Evolutionary conservation across 2,329 filamentous ascomycete genomes (phyloP), one percentile per base, ranked within the genome.

Genomic region (Cercospora sp.): DNA sequence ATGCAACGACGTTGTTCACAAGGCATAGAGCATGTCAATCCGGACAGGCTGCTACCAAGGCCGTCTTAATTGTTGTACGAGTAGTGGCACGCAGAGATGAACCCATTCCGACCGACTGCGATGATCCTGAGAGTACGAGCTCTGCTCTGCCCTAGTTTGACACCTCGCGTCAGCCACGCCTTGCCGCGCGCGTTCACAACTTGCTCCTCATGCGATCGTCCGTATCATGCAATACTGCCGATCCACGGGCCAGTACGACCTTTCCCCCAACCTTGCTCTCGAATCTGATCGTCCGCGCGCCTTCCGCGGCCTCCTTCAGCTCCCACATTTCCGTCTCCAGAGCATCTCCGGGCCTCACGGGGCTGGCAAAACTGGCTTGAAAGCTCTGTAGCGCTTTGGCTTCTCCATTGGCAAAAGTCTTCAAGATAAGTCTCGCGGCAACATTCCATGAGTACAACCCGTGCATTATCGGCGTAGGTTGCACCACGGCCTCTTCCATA

Each of bases 371-470:
- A 42, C 93, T 86, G 16, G 92, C 92, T 83, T 94, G 91, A 83
- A 94, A 96, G 80, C 94, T 91, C 81, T 88, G 91, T 73, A 96
- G 83, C 75, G 94, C 94, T 71, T 86, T 86, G 1, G 92, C 91
- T 76, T 95, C 86, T 78, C 90, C 90, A 60, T 85, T 89, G 58
- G 91, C 92, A 26, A 96, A 84, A 28, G 85, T 82, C 78, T 90
- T 85, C 63, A 96, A 82, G 65, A 96, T 82, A 28, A 86, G 87
- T 75, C 94, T 91, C 16, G 87, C 87, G 2, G 91, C 86, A 67
- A 87, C 87, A 45, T 97, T 97, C 90, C 91, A 96, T 74, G 88
- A 91, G 82, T 89, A 96, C 58, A 96, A 84, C 26, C 93, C 93
- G 81, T 97, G 93, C 79, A 96, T 91, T 80, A 97, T 97, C 74